phyloP scores from a whole-genome alignment of 257 asterid species.

The Fraxinus americana region DNA sequence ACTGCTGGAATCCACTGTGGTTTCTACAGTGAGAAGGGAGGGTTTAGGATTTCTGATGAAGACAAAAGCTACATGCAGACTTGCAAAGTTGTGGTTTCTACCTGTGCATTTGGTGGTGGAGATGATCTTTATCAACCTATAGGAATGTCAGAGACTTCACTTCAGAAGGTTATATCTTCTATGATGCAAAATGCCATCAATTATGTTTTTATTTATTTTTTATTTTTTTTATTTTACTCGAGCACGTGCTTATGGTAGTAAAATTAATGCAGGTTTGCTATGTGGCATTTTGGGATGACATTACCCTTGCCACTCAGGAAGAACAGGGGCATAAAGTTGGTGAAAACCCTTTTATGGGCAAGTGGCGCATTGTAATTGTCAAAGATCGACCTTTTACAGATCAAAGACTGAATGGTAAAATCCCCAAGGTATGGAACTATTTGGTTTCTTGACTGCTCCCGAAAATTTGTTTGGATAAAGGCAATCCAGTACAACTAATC shows the following conservation, averaged over 20 bases:
- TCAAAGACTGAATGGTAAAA: constrained; percentile 92
- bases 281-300: constrained; percentile 97
- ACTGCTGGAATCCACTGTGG: constrained; percentile 61
- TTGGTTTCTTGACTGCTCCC: background rate
- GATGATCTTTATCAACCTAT: constrained; percentile 98
- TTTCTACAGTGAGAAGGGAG: constrained; percentile 83
- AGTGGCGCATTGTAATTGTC: constrained; percentile 84
- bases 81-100: constrained; percentile 89
- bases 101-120: constrained; percentile 99
- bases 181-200: background rate
- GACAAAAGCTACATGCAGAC: constrained; percentile 73
- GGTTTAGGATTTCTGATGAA: constrained; percentile 78
- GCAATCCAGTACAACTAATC: background rate
- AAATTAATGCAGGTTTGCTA: constrained; percentile 73
- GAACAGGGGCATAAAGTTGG: constrained; percentile 67
- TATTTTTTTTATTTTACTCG: too few relatives aligned
- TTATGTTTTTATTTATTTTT: too few relatives aligned
- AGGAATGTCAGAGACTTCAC: constrained; percentile 48
- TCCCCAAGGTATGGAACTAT: constrained; percentile 79
- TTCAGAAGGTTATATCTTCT: constrained; percentile 36
- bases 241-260: constrained; percentile 19
- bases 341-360: constrained; percentile 66
- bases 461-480: background rate
- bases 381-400: constrained; percentile 72
- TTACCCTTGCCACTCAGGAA: constrained; percentile 85